Evolutionary conservation across 169 alveolate genomes (phyloP).

Genomic region (Eimeria praecox): DNA sequence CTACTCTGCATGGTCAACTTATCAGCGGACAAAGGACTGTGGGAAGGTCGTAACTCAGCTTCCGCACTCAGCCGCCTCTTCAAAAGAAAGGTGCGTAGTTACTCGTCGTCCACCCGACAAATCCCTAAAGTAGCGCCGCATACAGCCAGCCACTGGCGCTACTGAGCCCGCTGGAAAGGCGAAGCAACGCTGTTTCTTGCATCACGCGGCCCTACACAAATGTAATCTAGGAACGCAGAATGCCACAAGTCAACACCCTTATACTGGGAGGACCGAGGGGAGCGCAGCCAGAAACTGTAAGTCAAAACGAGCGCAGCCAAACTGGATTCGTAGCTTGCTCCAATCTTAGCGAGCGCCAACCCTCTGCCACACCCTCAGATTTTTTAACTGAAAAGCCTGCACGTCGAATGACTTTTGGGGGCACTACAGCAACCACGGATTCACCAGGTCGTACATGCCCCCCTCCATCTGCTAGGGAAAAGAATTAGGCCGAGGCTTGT

Average conservation of each 20-base stretch:
- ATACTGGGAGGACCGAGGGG: background rate
- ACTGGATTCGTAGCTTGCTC: background rate
- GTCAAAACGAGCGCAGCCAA: conserved; percentile 52
- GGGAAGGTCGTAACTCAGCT: background rate
- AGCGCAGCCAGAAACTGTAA: conserved; percentile 27
- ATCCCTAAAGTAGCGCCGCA: conserved; percentile 24
- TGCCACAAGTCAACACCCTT: background rate
- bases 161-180: conserved; percentile 14
- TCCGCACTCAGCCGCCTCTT: conserved; percentile 24
- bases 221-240: background rate
- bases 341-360: conserved; percentile 16
- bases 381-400: background rate
- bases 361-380: background rate
- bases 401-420: background rate
- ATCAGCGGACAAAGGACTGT: background rate
- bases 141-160: conserved; percentile 11
- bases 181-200: conserved; percentile 32
- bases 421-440: background rate
- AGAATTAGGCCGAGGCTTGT: background rate
- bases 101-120: conserved; percentile 40
- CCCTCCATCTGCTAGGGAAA: background rate
- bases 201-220: conserved; percentile 26
- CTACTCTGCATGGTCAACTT: background rate
- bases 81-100: conserved; percentile 29
- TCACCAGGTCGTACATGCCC: background rate